Base-by-base conservation (phyloP, 1,284 basidiomycete genomes). In the Stygiomarasmius scandens region DNA sequence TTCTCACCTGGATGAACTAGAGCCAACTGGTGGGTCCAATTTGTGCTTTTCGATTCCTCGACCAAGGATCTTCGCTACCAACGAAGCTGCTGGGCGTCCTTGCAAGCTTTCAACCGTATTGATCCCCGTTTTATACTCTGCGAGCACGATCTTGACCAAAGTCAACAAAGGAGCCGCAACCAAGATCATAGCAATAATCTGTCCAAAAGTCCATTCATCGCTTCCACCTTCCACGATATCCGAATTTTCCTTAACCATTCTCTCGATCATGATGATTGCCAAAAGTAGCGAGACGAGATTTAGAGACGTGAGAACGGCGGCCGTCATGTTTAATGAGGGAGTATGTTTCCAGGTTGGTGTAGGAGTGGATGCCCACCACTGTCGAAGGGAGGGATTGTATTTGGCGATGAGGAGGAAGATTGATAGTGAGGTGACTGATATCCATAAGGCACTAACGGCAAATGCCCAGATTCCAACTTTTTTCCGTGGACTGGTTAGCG, bases 131-230 rank as follows among this genome's bases (percentile, higher is more conserved):
- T 10, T 29, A 20, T 46, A 54, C 52, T 54, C 52, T n/a, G 16
- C 36, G 10, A 6, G n/a, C n/a, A 46, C 22, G 36, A 54, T 20
- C 12, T 34, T 32, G 23, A 41, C 25, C 14, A 54, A 20, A 27
- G n/a, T 54, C 27, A 54, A 12, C 52, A 54, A 27, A 2, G 52
- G 52, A 2, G 43, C 52, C 14, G 52, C 52, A 46, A 54, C 52
- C 4, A 54, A 25, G 29, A 54, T 45, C 41, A 54, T 54, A 10
- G 52, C 52, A 23, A 46, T 46, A 34, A 54, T 54, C 27, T 54
- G 52, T 14, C 52, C 52, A n/a, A 54, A 47, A 1, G 52, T 54
- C 52, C 52, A 54, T 36, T 54, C 27, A 12, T 45, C 41, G 46
- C 43, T 46, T 4, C 52, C 52, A 4, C 11, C 29, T 20, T 54